A percentile compares a stretch with the other conserved stretches of the same genome.
Evolutionary conservation across 345 rosid species (phyloP).

Genomic region (Lepidium didymum): DNA sequence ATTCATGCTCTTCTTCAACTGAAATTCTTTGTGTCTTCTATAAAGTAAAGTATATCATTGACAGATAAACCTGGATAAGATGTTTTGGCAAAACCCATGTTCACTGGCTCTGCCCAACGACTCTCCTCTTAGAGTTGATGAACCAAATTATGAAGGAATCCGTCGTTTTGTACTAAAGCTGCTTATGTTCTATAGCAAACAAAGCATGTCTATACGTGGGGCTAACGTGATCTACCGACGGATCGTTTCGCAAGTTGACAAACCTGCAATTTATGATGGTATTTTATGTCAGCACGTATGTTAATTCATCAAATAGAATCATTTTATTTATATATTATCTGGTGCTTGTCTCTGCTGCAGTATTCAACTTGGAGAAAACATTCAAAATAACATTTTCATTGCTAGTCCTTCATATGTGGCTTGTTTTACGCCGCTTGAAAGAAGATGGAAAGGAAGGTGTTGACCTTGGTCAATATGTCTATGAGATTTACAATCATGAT

Average conservation of each 20-base stretch:
- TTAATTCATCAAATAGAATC: neutral
- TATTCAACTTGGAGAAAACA: constrained; percentile 89
- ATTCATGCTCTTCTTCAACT: neutral
- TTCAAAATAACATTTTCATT: constrained; percentile 71
- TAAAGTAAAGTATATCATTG: neutral
- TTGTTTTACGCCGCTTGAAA: constrained; percentile 70
- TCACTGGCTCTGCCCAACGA: constrained; percentile 72
- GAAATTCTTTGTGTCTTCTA: neutral
- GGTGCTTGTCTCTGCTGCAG: constrained; percentile 35
- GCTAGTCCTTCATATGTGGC: constrained; percentile 96
- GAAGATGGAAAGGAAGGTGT: constrained; percentile 90
- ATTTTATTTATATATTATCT: neutral
- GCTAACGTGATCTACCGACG: constrained; percentile 73
- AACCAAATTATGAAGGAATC: constrained; percentile 64
- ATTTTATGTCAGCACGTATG: neutral
- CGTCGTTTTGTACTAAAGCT: constrained; percentile 49
- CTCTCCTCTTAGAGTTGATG: constrained; percentile 68
- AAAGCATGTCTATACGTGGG: constrained; percentile 76
- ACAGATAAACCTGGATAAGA: constrained; percentile 67
- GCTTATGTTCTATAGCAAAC: constrained; percentile 78
- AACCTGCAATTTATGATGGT: constrained; percentile 82
- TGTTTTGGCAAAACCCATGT: constrained; percentile 80
- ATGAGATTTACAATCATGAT: constrained; percentile 91
- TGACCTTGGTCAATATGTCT: constrained; percentile 82
- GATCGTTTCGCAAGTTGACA: constrained; percentile 62